A percentile compares a stretch with the other conserved stretches of the same genome.
These are phyloP conservation scores for Blastocystis sp. DNA, from an alignment of 352 stramenopile genomes.

Conservation along the genomic window DNA sequence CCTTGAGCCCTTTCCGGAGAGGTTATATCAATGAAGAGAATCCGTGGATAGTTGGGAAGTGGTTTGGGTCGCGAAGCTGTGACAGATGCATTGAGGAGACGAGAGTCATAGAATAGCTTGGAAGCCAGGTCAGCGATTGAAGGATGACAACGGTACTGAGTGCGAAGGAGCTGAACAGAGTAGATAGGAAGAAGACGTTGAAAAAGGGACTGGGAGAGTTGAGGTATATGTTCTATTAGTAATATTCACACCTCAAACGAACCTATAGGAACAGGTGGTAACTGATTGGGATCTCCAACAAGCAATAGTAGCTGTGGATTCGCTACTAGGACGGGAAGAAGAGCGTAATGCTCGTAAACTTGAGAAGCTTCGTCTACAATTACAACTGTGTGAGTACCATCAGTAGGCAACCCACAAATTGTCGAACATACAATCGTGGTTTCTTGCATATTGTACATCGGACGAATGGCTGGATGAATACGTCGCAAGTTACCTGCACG, in stretches of 20 bases:
- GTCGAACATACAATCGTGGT: not conserved
- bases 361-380: conserved; percentile 44
- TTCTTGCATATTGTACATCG: not conserved
- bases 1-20: not conserved
- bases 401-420: not conserved
- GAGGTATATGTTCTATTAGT: not conserved
- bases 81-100: not conserved
- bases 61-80: not conserved
- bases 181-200: conserved; percentile 3
- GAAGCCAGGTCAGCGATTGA: conserved; percentile 23
- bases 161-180: not conserved
- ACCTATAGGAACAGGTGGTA: conserved; percentile 21
- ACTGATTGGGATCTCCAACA: conserved; percentile 39
- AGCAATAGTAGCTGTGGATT: conserved; percentile 5
- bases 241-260: not conserved
- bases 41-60: not conserved
- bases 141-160: conserved; percentile 47
- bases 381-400: not conserved
- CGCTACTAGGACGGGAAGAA: conserved; percentile 11
- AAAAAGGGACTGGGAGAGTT: conserved; percentile 1
- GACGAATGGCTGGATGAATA: not conserved
- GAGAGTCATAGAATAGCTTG: not conserved
- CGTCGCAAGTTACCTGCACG: conserved; percentile 18
- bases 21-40: not conserved
- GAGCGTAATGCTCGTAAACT: conserved; percentile 26